phyloP scores from a whole-genome alignment of 2,329 filamentous ascomycete genomes.

The Alternaria conjuncta region DNA sequence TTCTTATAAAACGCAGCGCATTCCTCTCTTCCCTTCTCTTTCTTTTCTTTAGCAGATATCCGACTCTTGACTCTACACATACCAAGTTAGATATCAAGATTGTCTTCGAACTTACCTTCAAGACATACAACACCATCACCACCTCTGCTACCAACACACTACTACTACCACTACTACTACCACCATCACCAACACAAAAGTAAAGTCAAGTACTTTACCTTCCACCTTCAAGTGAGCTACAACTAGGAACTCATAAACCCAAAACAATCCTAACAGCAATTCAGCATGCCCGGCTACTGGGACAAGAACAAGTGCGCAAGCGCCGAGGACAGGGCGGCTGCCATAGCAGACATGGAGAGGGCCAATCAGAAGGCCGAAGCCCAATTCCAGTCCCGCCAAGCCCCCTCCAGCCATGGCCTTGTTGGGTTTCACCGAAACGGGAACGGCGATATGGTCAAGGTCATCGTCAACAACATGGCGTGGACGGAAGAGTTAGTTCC shows the following conservation, averaged over 20 bases:
- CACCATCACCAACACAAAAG: not conserved
- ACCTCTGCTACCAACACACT: not conserved
- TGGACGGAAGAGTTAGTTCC: not conserved
- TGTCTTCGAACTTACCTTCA: not conserved
- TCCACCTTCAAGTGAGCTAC: not conserved
- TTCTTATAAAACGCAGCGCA: not conserved
- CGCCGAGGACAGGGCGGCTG: not conserved
- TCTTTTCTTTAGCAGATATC: not conserved
- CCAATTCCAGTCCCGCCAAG: not conserved
- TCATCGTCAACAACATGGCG: not conserved
- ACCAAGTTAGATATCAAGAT: not conserved
- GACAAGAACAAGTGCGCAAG: not conserved
- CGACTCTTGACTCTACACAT: not conserved
- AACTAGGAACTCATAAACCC: not conserved
- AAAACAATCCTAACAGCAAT: not conserved
- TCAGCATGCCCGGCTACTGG: constrained; percentile 5
- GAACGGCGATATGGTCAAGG: not conserved
- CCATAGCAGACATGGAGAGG: not conserved
- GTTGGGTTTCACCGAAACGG: not conserved
- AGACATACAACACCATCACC: not conserved
- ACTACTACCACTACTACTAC: not conserved
- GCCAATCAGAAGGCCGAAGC: not conserved
- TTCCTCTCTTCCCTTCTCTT: not conserved
- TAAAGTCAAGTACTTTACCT: not conserved
- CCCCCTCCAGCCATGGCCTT: not conserved